Percentiles rank a stretch among this genome's conserved stretches.
phyloP scores from a whole-genome alignment of 208 protist species.

The Tritrichomonas foetus region DNA sequence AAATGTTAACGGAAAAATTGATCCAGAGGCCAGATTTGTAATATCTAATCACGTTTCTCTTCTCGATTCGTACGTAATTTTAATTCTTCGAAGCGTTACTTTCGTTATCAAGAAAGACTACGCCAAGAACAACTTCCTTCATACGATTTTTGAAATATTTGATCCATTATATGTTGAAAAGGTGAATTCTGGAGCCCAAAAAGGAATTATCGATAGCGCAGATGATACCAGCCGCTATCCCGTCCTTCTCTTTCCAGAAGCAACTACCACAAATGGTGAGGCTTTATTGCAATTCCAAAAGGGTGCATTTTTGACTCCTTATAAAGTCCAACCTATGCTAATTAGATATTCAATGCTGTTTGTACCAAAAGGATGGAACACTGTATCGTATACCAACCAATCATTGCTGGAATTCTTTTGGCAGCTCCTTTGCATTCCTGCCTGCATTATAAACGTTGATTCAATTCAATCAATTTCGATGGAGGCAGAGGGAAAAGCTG shows the following conservation, averaged over 20 bases:
- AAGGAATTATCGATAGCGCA: not conserved
- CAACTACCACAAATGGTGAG: not conserved
- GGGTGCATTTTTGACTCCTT: not conserved
- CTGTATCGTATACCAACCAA: not conserved
- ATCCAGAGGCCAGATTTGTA: not conserved
- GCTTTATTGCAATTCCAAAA: not conserved
- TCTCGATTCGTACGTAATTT: not conserved
- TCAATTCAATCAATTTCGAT: too few relatives aligned
- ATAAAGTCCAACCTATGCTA: not conserved
- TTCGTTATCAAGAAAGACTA: not conserved
- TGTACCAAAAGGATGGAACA: not conserved
- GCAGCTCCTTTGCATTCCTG: too few relatives aligned
- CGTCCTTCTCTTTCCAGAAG: not conserved
- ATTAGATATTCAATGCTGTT: not conserved
- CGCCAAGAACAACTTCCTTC: not conserved
- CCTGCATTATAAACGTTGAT: too few relatives aligned
- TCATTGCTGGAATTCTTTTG: too few relatives aligned
- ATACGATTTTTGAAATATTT: not conserved
- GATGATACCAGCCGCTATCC: not conserved
- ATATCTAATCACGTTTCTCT: conserved; percentile 22
- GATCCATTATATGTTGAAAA: not conserved
- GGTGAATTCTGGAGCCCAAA: not conserved
- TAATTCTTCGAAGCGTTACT: not conserved
- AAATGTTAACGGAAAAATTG: not conserved
- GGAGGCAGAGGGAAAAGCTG: too few relatives aligned